Percentiles rank a stretch among this genome's conserved stretches.
These are phyloP conservation scores for Gynochthodes officinalis DNA, from an alignment of 257 asterid species.

Conservation along the genomic window DNA sequence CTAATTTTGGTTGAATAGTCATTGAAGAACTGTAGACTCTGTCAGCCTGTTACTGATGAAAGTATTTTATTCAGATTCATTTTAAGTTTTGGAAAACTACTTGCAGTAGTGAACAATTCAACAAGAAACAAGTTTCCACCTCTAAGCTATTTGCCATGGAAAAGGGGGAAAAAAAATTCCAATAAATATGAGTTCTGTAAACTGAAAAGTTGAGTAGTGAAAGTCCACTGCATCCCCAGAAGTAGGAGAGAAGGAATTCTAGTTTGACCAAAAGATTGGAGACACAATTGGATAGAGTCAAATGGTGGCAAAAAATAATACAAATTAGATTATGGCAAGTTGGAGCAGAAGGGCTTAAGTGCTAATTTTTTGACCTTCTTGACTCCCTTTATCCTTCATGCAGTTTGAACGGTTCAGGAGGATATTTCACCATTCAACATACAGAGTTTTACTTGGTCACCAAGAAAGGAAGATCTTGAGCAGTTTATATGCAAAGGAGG, in stretches of 20 bases:
- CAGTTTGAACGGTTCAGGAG: slow-evolving; percentile 94
- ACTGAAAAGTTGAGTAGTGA: not conserved
- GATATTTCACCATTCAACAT: slow-evolving; percentile 90
- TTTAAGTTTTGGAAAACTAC: not conserved
- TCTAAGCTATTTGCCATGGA: not conserved
- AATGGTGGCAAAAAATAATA: not conserved
- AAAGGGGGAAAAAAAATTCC: too few species aligned
- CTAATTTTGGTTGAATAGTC: not conserved
- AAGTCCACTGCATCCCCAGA: not conserved
- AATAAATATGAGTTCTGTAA: not conserved
- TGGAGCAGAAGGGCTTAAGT: not conserved
- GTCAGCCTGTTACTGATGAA: not conserved
- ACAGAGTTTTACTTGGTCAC: slow-evolving; percentile 83
- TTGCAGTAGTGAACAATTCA: not conserved
- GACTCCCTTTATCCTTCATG: slow-evolving; percentile 7
- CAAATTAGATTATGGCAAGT: not conserved
- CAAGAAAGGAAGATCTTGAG: slow-evolving; percentile 82
- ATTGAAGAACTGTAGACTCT: not conserved
- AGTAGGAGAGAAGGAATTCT: not conserved
- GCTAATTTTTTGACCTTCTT: not conserved
- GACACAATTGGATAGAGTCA: not conserved
- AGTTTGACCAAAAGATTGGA: not conserved
- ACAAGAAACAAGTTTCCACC: too few species aligned
- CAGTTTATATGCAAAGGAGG: slow-evolving; percentile 81
- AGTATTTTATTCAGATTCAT: not conserved